phyloP scores from a whole-genome alignment of 2,329 filamentous ascomycete species.

The Pestalotiopsis sp. region DNA sequence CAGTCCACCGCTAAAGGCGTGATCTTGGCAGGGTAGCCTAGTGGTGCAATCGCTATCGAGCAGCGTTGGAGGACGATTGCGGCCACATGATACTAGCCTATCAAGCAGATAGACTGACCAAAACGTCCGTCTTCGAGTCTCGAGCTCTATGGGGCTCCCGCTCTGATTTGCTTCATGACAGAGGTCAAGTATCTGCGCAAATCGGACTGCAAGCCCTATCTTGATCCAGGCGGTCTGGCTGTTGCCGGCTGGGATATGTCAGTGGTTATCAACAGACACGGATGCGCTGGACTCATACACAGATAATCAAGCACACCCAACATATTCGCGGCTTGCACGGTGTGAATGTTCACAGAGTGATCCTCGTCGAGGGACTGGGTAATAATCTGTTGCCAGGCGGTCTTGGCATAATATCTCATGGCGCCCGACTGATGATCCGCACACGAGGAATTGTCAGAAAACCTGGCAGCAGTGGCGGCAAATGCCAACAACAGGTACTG shows the following conservation, averaged over 20 bases:
- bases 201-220: not conserved
- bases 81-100: not conserved
- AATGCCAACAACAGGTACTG: not conserved
- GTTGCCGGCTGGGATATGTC: not conserved
- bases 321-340: not conserved
- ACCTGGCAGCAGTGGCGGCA: not conserved
- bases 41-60: not conserved
- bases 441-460: not conserved
- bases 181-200: not conserved
- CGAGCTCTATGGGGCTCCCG: not conserved
- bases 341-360: not conserved
- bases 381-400: not conserved
- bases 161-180: not conserved
- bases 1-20: not conserved
- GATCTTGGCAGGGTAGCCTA: not conserved
- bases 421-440: not conserved
- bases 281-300: not conserved
- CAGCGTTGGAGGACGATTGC: not conserved
- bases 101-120: not conserved
- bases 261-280: not conserved
- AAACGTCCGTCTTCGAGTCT: not conserved
- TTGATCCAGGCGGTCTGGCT: not conserved
- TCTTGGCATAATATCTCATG: not conserved
- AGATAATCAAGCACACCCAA: not conserved
- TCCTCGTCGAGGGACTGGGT: not conserved